Evolutionary conservation across 257 asterid genomes (phyloP).

Genomic region (Solanum clarkiae): DNA sequence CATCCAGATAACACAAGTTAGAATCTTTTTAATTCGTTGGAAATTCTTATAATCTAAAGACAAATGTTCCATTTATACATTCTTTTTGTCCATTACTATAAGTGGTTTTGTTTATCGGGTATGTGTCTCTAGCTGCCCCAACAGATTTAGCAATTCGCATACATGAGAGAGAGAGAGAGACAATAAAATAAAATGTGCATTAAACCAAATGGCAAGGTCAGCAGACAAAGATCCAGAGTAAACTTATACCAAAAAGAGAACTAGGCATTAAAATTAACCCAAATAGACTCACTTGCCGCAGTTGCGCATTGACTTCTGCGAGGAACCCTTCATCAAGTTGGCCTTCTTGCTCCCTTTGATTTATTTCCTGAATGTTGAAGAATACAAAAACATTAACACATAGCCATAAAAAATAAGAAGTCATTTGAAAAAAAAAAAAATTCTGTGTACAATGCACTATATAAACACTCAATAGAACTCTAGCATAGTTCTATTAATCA

Average conservation of each 20-base stretch:
- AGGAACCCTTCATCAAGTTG: constrained; percentile 92
- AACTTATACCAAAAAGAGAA: background rate
- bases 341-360: constrained; percentile 93
- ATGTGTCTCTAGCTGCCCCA: background rate
- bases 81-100: background rate
- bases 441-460: background rate
- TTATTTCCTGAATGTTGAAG: constrained; percentile 44
- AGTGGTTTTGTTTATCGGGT: background rate
- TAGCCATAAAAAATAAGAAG: background rate
- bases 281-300: constrained; percentile 62
- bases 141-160: background rate
- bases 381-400: background rate
- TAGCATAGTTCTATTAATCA: background rate
- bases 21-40: background rate
- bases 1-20: background rate
- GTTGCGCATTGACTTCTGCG: constrained; percentile 84
- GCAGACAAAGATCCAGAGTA: background rate
- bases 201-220: background rate
- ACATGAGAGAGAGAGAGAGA: background rate
- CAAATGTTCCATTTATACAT: background rate
- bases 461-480: background rate
- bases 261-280: background rate
- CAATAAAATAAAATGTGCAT: background rate
- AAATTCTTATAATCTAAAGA: background rate
- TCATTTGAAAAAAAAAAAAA: background rate